Percentiles rank a stretch among this genome's conserved stretches.
These are phyloP conservation scores for Linaria vulgaris DNA, from an alignment of 257 asterid genomes.

Conservation along the genomic window DNA sequence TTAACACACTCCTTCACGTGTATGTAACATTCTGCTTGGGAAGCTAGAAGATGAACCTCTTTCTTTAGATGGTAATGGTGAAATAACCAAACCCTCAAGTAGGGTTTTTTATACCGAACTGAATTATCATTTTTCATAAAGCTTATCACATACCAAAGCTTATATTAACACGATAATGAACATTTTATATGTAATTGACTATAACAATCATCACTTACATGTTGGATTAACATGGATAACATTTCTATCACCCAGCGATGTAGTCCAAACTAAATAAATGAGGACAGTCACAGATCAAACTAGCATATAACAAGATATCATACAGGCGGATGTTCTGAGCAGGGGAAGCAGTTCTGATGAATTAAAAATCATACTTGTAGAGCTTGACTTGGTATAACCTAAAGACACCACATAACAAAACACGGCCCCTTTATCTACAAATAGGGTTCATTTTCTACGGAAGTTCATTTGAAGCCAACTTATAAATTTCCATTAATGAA, in stretches of 20 bases:
- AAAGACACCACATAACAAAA: slow-evolving; percentile 12
- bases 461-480: background rate
- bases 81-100: background rate
- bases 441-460: too few relatives aligned
- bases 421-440: slow-evolving; percentile 8
- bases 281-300: slow-evolving; percentile 8
- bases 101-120: too few relatives aligned
- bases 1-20: background rate
- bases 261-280: slow-evolving; percentile 12
- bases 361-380: background rate
- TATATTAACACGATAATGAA: too few relatives aligned
- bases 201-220: background rate
- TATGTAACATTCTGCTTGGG: background rate
- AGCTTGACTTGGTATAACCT: background rate
- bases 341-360: slow-evolving; percentile 16
- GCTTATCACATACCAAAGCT: too few relatives aligned
- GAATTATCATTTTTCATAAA: too few relatives aligned
- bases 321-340: background rate
- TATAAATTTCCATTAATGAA: background rate
- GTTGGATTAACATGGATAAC: background rate
- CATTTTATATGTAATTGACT: background rate
- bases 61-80: background rate
- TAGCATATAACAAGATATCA: background rate
- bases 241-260: too few relatives aligned
- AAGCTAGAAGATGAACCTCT: background rate